Percentiles rank a stretch among this genome's conserved stretches.
phyloP scores from a whole-genome alignment of 164 flowering plant genomes.

The Tetrastigma voinierianum region DNA sequence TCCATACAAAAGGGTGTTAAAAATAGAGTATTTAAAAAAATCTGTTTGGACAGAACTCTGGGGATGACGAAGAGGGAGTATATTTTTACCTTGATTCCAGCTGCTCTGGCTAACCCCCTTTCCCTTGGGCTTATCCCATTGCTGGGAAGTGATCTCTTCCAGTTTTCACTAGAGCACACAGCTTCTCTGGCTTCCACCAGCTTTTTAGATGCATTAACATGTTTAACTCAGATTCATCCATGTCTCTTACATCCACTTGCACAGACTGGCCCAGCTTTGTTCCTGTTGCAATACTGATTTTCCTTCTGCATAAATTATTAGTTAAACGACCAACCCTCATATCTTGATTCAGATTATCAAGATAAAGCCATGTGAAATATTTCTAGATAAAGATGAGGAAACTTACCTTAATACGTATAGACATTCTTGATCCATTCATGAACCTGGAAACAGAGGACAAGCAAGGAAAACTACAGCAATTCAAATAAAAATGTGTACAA shows the following conservation, averaged over 20 bases:
- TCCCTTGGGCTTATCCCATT: constrained; percentile 28
- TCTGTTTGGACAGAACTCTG: constrained; percentile 37
- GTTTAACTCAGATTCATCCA: neutral
- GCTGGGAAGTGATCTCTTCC: constrained; percentile 12
- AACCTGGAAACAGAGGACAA: no score
- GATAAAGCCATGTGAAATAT: no score
- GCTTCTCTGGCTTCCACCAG: constrained; percentile 13
- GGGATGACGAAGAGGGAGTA: constrained; percentile 23
- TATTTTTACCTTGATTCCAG: constrained; percentile 18
- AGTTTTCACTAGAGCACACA: constrained; percentile 15
- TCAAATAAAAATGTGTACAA: no score
- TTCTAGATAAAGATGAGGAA: no score
- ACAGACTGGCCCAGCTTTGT: no score
- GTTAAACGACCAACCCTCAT: no score
- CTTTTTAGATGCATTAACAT: constrained; percentile 5
- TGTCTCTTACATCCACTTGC: neutral
- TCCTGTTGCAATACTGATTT: no score
- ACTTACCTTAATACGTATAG: no score
- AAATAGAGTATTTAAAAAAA: constrained; percentile 7
- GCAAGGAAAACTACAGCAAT: no score
- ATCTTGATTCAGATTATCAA: no score
- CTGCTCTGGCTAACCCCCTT: constrained; percentile 20
- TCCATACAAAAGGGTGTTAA: constrained; percentile 22
- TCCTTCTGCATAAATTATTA: no score
- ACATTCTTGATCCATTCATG: no score